phyloP scores from a whole-genome alignment of 371 early-diverging fungal genomes.

The Syncephalastrum monosporum region DNA sequence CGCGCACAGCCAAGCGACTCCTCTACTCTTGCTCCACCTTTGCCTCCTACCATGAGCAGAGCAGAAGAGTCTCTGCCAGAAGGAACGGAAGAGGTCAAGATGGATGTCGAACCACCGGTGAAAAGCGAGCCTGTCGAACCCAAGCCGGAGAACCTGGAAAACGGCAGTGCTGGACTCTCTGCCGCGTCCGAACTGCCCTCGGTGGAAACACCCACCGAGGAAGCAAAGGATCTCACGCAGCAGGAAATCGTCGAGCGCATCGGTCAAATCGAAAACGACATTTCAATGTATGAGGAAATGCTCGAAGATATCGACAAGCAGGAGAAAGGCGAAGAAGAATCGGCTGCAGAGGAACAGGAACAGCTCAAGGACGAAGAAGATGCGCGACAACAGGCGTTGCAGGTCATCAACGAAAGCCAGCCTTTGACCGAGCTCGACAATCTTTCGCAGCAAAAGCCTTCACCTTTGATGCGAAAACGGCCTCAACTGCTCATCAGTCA shows the following conservation, averaged over 20 bases:
- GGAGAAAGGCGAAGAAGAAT: slow-evolving; percentile 19
- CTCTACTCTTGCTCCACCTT: too few relatives aligned
- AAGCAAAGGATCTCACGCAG: slow-evolving; percentile 30
- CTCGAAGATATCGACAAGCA: slow-evolving; percentile 27
- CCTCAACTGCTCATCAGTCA: slow-evolving; percentile 49
- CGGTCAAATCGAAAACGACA: slow-evolving; percentile 51
- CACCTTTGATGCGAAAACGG: slow-evolving; percentile 38
- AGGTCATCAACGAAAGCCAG: slow-evolving; percentile 33
- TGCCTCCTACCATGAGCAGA: too few relatives aligned
- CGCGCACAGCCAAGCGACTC: too few relatives aligned
- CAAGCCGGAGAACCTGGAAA: slow-evolving; percentile 4
- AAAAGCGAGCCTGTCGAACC: neutral
- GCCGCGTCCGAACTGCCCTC: too few relatives aligned
- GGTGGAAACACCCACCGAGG: neutral
- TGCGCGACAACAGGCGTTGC: slow-evolving; percentile 42
- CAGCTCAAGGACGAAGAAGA: slow-evolving; percentile 25
- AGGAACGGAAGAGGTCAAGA: neutral
- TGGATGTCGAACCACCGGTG: neutral
- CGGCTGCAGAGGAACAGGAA: slow-evolving; percentile 21
- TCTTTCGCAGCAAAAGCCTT: slow-evolving; percentile 18
- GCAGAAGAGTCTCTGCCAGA: too few relatives aligned
- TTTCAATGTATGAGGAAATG: slow-evolving; percentile 46
- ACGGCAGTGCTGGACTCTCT: neutral
- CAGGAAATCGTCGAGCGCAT: slow-evolving; percentile 52
- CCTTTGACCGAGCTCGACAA: slow-evolving; percentile 24